These are phyloP conservation scores for Rhododendron williamsianum DNA, from an alignment of 148 eudicot genomes.

Conservation along the genomic window DNA sequence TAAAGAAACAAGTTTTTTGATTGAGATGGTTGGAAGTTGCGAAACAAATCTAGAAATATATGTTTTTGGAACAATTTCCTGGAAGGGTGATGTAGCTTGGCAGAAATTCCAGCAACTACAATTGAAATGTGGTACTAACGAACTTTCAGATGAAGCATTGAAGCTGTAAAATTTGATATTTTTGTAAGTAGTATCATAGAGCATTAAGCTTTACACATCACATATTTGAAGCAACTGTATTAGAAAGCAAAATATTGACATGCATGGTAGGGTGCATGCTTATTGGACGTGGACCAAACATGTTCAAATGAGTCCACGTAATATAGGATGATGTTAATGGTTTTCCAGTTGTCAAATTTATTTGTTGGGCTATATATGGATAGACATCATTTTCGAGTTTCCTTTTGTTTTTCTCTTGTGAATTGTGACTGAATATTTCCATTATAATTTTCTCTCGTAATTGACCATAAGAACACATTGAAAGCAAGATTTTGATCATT, in stretches of 20 bases:
- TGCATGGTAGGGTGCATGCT: not conserved
- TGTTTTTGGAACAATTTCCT: not conserved
- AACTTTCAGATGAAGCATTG: not conserved
- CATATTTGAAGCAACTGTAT: not conserved
- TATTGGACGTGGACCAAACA: not conserved
- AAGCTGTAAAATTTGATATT: not conserved
- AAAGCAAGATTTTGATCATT: not conserved
- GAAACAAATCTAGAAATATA: not conserved
- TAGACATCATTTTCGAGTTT: not conserved
- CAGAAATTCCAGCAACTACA: not conserved
- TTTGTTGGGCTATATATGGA: not conserved
- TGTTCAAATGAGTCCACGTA: not conserved
- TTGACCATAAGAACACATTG: not conserved
- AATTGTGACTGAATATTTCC: not conserved
- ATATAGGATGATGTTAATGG: not conserved
- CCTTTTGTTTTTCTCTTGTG: not conserved
- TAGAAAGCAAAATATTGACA: not conserved
- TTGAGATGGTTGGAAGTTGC: slow-evolving; percentile 10
- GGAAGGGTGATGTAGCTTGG: not conserved
- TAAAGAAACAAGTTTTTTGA: not conserved
- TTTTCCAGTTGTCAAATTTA: not conserved
- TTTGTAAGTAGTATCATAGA: not conserved
- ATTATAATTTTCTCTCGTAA: not conserved
- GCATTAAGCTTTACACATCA: not conserved
- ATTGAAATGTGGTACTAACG: not conserved